Percentiles rank a stretch among this genome's conserved stretches.
Evolutionary conservation across 1,139 yeast species (phyloP).

Genomic region (Hemisphaericaspora subhashii): DNA sequence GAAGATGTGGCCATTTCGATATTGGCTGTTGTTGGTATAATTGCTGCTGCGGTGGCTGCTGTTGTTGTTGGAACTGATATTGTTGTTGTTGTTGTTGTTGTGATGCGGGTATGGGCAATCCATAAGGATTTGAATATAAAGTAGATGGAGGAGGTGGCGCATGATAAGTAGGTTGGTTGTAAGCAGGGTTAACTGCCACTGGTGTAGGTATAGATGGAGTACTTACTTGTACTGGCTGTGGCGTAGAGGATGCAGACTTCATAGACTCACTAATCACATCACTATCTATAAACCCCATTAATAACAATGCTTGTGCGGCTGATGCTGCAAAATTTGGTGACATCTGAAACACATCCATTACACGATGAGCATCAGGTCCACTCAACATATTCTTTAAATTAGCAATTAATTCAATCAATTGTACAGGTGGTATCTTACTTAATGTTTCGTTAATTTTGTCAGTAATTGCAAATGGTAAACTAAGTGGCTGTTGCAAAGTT

Average conservation of each 20-base stretch:
- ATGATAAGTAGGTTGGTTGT: conserved; percentile 9
- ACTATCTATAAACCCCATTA: conserved; percentile 73
- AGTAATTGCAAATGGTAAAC: conserved; percentile 43
- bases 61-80: conserved; percentile 17
- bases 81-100: conserved; percentile 11
- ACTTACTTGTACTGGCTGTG: conserved; percentile 21
- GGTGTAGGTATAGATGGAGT: conserved; percentile 3
- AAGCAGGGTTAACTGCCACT: neutral
- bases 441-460: conserved; percentile 58
- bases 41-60: conserved; percentile 12
- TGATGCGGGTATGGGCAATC: conserved; percentile 8
- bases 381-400: conserved; percentile 55
- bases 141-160: conserved; percentile 7
- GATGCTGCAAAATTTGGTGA: conserved; percentile 62
- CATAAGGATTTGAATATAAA: conserved; percentile 6
- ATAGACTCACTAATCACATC: conserved; percentile 56
- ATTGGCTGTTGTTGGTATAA: conserved; percentile 17
- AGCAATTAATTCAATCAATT: conserved; percentile 64
- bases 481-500: conserved; percentile 48
- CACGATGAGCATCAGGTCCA: conserved; percentile 52
- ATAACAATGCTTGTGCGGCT: conserved; percentile 69
- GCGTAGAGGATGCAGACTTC: conserved; percentile 28
- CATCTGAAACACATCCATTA: conserved; percentile 51
- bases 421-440: conserved; percentile 66
- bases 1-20: conserved; percentile 52